phyloP scores from a whole-genome alignment of 805 yeast species.

The Candida germanica region DNA sequence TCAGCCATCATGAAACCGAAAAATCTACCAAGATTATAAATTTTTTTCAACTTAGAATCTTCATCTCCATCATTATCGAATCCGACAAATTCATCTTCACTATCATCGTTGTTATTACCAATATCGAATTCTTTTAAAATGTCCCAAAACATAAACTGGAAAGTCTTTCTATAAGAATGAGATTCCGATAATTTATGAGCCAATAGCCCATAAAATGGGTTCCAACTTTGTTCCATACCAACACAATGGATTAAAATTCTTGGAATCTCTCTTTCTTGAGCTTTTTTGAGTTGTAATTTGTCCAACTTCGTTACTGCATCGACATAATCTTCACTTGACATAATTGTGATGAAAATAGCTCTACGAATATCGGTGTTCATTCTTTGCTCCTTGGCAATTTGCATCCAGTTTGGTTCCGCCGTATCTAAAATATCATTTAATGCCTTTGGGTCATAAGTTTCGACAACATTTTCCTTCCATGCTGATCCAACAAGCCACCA shows the following conservation, averaged over 20 bases:
- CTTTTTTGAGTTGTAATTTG: constrained; percentile 69
- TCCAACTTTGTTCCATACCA: constrained; percentile 74
- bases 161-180: constrained; percentile 73
- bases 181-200: constrained; percentile 74
- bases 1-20: constrained; percentile 76
- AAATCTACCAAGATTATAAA: constrained; percentile 74
- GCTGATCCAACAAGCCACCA: constrained; percentile 99
- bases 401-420: constrained; percentile 84
- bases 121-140: constrained; percentile 65
- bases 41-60: constrained; percentile 52
- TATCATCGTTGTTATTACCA: constrained; percentile 35
- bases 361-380: constrained; percentile 96
- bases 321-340: constrained; percentile 91
- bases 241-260: constrained; percentile 83
- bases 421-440: constrained; percentile 62
- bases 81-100: constrained; percentile 37
- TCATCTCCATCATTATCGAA: constrained; percentile 44
- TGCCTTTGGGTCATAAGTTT: constrained; percentile 35
- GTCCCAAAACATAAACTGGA: constrained; percentile 92
- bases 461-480: constrained; percentile 54
- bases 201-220: constrained; percentile 84
- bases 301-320: constrained; percentile 84
- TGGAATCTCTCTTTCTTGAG: constrained; percentile 86
- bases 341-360: constrained; percentile 87
- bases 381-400: constrained; percentile 77